phyloP scores from a whole-genome alignment of 148 eudicot species.

The Gaultheria prostrata region DNA sequence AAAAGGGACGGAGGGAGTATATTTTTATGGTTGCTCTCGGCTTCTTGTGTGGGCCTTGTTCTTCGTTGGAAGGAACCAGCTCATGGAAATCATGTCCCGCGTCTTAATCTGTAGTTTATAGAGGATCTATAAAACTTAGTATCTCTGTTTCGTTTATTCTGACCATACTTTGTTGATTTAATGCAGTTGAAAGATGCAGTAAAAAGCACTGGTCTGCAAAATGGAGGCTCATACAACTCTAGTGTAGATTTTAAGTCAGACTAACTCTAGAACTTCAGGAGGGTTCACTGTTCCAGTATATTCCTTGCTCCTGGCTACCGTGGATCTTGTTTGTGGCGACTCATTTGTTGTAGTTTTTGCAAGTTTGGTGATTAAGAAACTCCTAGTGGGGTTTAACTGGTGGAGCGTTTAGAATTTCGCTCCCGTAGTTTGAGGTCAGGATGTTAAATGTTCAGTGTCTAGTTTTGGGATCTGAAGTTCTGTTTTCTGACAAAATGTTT shows the following conservation, averaged over 20 bases:
- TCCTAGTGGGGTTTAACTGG: background rate
- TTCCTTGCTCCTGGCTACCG: slow-evolving; percentile 16
- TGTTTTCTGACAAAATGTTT: background rate
- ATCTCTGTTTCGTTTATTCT: background rate
- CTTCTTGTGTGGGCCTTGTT: background rate
- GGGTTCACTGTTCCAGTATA: slow-evolving; percentile 3
- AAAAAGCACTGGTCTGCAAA: slow-evolving; percentile 33
- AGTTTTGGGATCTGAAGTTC: slow-evolving; percentile 8
- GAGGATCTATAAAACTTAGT: background rate
- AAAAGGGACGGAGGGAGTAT: too few relatives aligned
- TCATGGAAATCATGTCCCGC: background rate
- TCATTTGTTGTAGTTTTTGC: background rate
- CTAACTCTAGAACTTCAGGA: slow-evolving; percentile 19
- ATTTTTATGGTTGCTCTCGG: background rate
- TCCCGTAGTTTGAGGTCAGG: slow-evolving; percentile 18
- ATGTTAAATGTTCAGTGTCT: background rate
- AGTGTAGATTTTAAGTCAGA: slow-evolving; percentile 32
- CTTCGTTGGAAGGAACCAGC: background rate
- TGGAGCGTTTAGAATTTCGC: slow-evolving; percentile 1
- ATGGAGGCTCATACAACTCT: slow-evolving; percentile 31
- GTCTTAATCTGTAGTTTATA: background rate
- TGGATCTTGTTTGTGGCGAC: slow-evolving; percentile 8
- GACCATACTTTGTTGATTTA: slow-evolving; percentile 2
- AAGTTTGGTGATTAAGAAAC: slow-evolving; percentile 11
- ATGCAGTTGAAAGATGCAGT: slow-evolving; percentile 68